Evolutionary conservation across 2,329 filamentous ascomycete genomes (phyloP), one percentile per base, ranked within the genome.

Genomic region (Neofusicoccum ribis): DNA sequence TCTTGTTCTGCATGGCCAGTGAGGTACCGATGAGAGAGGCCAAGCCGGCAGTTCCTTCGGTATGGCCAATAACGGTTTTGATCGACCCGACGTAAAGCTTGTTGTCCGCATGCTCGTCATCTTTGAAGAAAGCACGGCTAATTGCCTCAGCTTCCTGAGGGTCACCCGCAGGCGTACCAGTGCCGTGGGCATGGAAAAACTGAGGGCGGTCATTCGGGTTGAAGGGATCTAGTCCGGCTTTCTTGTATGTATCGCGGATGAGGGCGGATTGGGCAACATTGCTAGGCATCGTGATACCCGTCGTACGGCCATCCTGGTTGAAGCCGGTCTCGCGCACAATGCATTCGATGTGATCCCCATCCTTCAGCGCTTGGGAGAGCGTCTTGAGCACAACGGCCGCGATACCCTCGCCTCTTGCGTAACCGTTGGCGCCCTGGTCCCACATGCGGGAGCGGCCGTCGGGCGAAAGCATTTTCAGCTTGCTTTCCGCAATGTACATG

Each of bases 391-490:
- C 72, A 0, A 88, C 67, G 0, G 77, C 74, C 0, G 80, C 80
- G 11, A 85, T 72, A 0, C 84, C 85, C 60, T 88, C 86, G 11
- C 82, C 84, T 0, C 84, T 79, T 34, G 77, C 83, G 71, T 79
- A 85, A 7, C 83, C 85, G 67, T 85, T 74, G 0, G 82, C 85
- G 2, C 70, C 71, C 2, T 70, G 73, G 14, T 74, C 73, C 72
- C 73, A 80, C 72, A 76, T 77, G 1, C 51, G 46, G 7, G 54
- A 68, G 0, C 67, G 49, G 15, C 74, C 72, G 8, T 70, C 27
- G 27, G 27, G 27, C 1, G 27, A 31, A 31, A 31, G 27, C 27
- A 31, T 31, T 31, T 31, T 31, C 27, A 31, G 27, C 27, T 31
- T 31, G 27, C 27, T 31, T 31, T 31, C 27, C 27, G 27, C 27